Conservation (phyloP, 2,329 filamentous ascomycete genomes). For the Emmonsiellopsis sp. region DNA sequence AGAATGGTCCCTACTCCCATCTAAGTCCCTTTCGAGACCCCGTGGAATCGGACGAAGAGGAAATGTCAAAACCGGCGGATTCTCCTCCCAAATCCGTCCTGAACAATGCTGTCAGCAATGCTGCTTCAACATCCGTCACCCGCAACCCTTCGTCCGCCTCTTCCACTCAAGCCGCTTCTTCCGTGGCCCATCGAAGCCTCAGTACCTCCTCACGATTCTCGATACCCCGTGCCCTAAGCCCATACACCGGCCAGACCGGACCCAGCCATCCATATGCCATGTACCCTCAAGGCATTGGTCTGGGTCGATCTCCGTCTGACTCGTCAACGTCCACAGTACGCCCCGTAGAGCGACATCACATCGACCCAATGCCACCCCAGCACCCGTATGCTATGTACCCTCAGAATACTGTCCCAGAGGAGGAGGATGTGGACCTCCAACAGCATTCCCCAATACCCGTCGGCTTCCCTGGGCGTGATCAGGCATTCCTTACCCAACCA, state of each 20-base stretch:
- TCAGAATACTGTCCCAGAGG: constrained; percentile 61
- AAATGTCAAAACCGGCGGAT: constrained; percentile 2
- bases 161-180: constrained; percentile 15
- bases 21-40: constrained; percentile 5
- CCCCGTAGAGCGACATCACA: constrained; percentile 49
- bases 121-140: constrained; percentile 5
- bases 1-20: constrained; percentile 1
- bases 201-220: constrained; percentile 38
- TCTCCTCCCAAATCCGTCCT: constrained; percentile 10
- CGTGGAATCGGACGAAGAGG: neutral
- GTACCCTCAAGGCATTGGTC: constrained; percentile 63
- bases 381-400: constrained; percentile 84
- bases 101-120: constrained; percentile 5
- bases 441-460: constrained; percentile 45
- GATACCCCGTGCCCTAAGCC: constrained; percentile 45
- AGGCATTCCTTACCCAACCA: constrained; percentile 60
- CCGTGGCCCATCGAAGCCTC: constrained; percentile 29
- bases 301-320: constrained; percentile 52
- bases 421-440: constrained; percentile 35
- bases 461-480: constrained; percentile 61
- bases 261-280: constrained; percentile 79
- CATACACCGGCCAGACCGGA: constrained; percentile 59
- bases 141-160: constrained; percentile 13
- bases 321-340: constrained; percentile 62
- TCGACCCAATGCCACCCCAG: constrained; percentile 56